These are phyloP conservation scores for Prototheca cutis DNA, from an alignment of 163 green algal genomes.

Conservation along the genomic window DNA sequence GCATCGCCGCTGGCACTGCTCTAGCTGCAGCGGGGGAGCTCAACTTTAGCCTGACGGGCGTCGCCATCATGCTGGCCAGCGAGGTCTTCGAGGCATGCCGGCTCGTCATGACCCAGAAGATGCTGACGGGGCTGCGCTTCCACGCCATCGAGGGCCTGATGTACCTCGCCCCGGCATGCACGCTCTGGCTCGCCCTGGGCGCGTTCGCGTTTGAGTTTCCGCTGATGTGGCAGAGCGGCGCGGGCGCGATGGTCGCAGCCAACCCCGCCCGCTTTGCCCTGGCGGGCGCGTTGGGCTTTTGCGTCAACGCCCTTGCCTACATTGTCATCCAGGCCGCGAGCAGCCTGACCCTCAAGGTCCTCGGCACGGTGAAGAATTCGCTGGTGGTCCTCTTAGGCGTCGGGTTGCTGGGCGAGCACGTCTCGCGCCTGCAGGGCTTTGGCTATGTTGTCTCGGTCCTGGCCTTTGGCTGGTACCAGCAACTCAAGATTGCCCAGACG, in stretches of 20 bases:
- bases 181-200: slow-evolving; percentile 64
- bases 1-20: slow-evolving; percentile 57
- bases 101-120: slow-evolving; percentile 81
- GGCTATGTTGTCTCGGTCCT: slow-evolving; percentile 23
- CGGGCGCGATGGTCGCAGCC: slow-evolving; percentile 31
- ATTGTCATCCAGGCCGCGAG: slow-evolving; percentile 71
- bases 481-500: slow-evolving; percentile 30
- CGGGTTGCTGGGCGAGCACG: slow-evolving; percentile 56
- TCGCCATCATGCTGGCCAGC: slow-evolving; percentile 69
- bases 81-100: slow-evolving; percentile 63
- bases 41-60: slow-evolving; percentile 53
- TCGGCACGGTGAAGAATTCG: slow-evolving; percentile 80
- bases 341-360: slow-evolving; percentile 69
- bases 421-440: slow-evolving; percentile 42
- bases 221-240: slow-evolving; percentile 28
- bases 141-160: slow-evolving; percentile 87
- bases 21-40: slow-evolving; percentile 52
- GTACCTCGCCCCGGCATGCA: slow-evolving; percentile 77
- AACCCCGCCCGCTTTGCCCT: slow-evolving; percentile 41
- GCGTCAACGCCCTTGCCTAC: slow-evolving; percentile 77
- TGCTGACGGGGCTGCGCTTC: slow-evolving; percentile 75
- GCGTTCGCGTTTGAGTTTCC: slow-evolving; percentile 44
- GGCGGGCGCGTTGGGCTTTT: slow-evolving; percentile 67
- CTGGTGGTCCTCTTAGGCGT: slow-evolving; percentile 70
- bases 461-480: slow-evolving; percentile 30